A percentile compares a stretch with the other conserved stretches of the same genome.
Conservation (phyloP, 2,329 filamentous ascomycete species). For the Magnaporthales sp. region DNA sequence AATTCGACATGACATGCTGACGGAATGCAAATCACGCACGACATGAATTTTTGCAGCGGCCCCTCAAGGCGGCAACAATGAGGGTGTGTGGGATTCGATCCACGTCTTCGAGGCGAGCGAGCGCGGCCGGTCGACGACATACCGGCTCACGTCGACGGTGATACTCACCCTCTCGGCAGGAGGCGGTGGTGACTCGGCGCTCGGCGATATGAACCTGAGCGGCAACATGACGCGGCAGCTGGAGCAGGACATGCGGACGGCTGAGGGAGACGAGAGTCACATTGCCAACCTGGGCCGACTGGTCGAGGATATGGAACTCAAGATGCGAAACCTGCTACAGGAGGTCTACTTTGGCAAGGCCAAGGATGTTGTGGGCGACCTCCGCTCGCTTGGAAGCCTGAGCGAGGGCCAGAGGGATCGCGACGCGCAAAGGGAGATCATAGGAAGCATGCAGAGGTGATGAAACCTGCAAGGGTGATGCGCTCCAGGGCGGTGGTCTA, state of each 20-base stretch:
- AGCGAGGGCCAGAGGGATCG: slow-evolving; percentile 79
- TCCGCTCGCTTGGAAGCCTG: slow-evolving; percentile 77
- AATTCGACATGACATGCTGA: background rate
- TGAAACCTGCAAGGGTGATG: background rate
- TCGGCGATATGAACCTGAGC: slow-evolving; percentile 84
- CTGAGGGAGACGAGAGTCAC: slow-evolving; percentile 80
- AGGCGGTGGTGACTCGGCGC: slow-evolving; percentile 43
- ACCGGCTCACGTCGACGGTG: slow-evolving; percentile 95
- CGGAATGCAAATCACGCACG: background rate
- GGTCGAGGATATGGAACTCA: slow-evolving; percentile 98
- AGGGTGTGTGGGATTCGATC: slow-evolving; percentile 94
- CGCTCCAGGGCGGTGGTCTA: background rate
- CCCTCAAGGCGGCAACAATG: slow-evolving; percentile 50
- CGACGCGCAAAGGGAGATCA: slow-evolving; percentile 82
- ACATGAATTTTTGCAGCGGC: slow-evolving; percentile 43
- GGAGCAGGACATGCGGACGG: slow-evolving; percentile 63
- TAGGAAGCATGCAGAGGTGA: slow-evolving; percentile 44
- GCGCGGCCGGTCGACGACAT: slow-evolving; percentile 83
- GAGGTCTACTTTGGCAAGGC: slow-evolving; percentile 99
- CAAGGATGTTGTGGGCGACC: slow-evolving; percentile 93
- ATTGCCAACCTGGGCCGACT: slow-evolving; percentile 90
- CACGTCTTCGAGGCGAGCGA: slow-evolving; percentile 98
- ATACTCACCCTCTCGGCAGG: slow-evolving; percentile 76
- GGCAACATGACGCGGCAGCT: slow-evolving; percentile 98
- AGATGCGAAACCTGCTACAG: slow-evolving; percentile 96